Conservation (phyloP, 192 early-diverging fungal genomes). For the Backusella westeae region DNA sequence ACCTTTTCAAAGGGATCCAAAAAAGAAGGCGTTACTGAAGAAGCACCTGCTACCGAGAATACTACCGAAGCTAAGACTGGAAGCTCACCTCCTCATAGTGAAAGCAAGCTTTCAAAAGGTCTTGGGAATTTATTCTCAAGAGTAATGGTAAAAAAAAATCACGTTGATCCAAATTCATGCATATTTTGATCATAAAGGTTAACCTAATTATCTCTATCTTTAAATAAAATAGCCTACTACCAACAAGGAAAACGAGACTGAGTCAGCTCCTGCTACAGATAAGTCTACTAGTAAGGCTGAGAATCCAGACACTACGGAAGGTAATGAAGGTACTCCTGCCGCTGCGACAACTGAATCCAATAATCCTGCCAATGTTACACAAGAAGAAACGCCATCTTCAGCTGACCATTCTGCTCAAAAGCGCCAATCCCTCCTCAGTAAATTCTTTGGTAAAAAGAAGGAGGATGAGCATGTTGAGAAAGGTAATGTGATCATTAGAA, state of each 20-base stretch:
- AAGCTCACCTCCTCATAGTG: neutral
- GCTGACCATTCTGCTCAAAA: neutral
- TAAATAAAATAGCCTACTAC: neutral
- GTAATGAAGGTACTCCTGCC: neutral
- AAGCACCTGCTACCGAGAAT: neutral
- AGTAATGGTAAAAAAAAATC: neutral
- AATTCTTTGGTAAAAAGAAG: slow-evolving; percentile 5
- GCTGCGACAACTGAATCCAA: neutral
- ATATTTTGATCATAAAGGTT: neutral
- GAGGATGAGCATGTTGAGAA: neutral
- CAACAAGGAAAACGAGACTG: neutral
- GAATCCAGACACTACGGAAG: neutral
- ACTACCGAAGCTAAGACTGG: neutral
- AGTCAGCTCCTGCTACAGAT: neutral
- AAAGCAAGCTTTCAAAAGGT: neutral
- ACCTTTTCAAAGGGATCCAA: neutral
- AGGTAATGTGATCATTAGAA: neutral
- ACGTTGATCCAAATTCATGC: neutral
- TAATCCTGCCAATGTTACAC: neutral
- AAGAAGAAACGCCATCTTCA: neutral
- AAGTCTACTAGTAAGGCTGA: neutral
- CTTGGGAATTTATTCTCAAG: neutral
- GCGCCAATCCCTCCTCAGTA: slow-evolving; percentile 5
- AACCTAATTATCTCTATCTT: neutral
- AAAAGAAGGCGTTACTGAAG: neutral